Evolutionary conservation across 768 basidiomycete species (phyloP).

Genomic region (Gloeopeniophorella convolvens): DNA sequence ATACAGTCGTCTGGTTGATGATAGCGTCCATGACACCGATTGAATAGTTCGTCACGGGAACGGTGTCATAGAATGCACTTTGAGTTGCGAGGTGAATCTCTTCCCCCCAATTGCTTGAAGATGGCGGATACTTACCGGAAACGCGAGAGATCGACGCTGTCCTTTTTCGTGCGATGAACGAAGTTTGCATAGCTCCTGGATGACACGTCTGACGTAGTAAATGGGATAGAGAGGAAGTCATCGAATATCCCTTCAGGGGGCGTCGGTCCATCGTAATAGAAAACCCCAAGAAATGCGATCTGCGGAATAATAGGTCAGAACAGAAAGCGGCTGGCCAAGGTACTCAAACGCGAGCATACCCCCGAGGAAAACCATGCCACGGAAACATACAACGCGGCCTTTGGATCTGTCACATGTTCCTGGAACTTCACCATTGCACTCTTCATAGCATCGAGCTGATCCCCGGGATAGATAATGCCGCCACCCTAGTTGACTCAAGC

Average conservation of each 20-base stretch:
- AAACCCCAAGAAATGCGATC: too few species aligned
- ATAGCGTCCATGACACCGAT: not conserved
- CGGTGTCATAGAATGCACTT: slow-evolving; percentile 3
- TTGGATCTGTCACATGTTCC: slow-evolving; percentile 6
- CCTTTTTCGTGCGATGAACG: too few species aligned
- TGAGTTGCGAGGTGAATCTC: not conserved
- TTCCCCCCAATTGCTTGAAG: too few species aligned
- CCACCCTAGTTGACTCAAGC: not conserved
- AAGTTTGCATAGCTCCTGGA: too few species aligned
- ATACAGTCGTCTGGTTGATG: slow-evolving; percentile 7
- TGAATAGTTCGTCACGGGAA: slow-evolving; percentile 5
- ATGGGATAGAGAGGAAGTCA: slow-evolving; percentile 15
- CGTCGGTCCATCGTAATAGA: slow-evolving; percentile 24
- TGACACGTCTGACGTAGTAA: too few species aligned
- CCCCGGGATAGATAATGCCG: not conserved
- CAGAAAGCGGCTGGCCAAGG: too few species aligned
- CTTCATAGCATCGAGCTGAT: slow-evolving; percentile 1
- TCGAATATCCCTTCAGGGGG: slow-evolving; percentile 21
- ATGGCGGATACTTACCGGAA: too few species aligned
- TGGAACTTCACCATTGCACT: slow-evolving; percentile 17
- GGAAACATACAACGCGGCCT: slow-evolving; percentile 2
- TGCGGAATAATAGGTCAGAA: not conserved
- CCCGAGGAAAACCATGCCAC: not conserved
- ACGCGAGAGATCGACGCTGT: too few species aligned
- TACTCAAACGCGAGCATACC: too few species aligned